Base-by-base conservation (phyloP, 2,329 filamentous ascomycete species). In the Nigrospora osmanthi region DNA sequence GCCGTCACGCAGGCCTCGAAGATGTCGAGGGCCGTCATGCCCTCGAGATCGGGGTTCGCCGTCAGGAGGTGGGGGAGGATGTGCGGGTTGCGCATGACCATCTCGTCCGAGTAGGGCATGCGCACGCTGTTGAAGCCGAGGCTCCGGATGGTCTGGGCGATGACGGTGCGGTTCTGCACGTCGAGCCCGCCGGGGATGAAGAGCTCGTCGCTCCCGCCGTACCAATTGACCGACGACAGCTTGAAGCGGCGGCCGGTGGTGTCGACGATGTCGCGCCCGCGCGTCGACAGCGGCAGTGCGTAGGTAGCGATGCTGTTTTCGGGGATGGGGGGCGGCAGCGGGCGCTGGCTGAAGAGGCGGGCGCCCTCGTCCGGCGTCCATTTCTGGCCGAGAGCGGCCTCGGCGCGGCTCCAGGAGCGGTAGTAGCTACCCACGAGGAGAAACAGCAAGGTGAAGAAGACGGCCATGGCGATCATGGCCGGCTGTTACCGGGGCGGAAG, bases 81-180 rank as follows among this genome's bases (percentile, higher is more conserved):
- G 19, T 68, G 56, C 1, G 80, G 81, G 54, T 85, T 83, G 17
- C 64, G 56, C 31, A 73, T 70, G 42, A 86, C 80, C 65, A 85
- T 70, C 64, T 86, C 81, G 61, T 87, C 82, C 15, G 79, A 73
- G 63, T 86, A 86, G 3, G 82, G 82, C 39, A 86, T 62, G 3
- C 82, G 72, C 39, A 86, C 82, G 56, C 80, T 83, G 65, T 86
- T 86, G 70, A 86, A 86, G 13, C 82, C 82, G 45, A 86, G 66
- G 11, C 59, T 58, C 43, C 74, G 72, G 58, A 86, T 83, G 14
- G 75, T 76, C 49, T 64, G 56, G 4, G 81, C 79, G 50, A 86
- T 84, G 16, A 70, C 68, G 45, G 66, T 67, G 34, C 82, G 78
- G 61, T 85, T 80, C 54, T 74, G 72, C 17, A 81, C 64, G 50